Conservation (phyloP, 73 alveolate species). For the Paramecium sonneborni region DNA sequence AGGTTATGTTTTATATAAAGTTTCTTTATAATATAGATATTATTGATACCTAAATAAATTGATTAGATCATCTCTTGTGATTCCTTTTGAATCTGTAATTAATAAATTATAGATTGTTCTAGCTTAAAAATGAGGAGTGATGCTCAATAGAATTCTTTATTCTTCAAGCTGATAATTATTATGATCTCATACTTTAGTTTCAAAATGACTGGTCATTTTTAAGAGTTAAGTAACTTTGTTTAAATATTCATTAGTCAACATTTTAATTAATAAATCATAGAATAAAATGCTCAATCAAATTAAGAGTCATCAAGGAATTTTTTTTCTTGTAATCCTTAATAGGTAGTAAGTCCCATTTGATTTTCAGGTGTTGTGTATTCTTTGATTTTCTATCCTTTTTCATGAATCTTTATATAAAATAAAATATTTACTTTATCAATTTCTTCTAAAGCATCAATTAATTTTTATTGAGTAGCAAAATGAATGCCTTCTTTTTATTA, state of each 20-base stretch:
- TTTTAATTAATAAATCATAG: background rate
- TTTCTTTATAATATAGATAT: background rate
- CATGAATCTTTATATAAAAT: background rate
- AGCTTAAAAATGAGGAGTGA: background rate
- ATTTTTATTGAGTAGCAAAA: constrained; percentile 38
- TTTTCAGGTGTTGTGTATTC: background rate
- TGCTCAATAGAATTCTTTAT: background rate
- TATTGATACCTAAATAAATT: background rate
- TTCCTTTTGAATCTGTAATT: background rate
- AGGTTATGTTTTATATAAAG: background rate
- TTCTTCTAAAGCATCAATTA: constrained; percentile 48
- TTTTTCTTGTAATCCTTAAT: constrained; percentile 29
- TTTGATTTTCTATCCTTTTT: background rate
- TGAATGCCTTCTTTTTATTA: constrained; percentile 61
- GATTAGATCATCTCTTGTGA: background rate
- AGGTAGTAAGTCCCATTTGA: constrained; percentile 11
- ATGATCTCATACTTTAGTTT: background rate
- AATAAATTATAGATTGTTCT: background rate
- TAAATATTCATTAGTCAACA: background rate
- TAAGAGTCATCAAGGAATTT: constrained; percentile 42
- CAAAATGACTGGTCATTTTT: background rate
- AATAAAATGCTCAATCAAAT: background rate
- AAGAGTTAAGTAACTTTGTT: background rate
- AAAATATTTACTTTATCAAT: constrained; percentile 24
- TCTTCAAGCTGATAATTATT: background rate